phyloP scores from a whole-genome alignment of 768 basidiomycete species.

The Mycena crocata region DNA sequence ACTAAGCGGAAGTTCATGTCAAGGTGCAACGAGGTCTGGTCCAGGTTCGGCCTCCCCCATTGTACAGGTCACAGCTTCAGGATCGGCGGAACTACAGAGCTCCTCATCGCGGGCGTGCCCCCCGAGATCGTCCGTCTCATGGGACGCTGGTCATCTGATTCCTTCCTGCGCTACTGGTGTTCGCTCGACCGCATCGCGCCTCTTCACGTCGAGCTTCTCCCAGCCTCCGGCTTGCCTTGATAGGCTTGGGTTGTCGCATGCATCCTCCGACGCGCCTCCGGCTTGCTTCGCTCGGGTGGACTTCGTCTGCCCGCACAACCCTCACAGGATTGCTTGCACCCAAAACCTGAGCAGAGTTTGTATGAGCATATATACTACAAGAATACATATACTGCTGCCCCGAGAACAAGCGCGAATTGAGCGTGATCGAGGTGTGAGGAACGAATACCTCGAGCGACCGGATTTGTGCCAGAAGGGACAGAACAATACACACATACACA shows the following conservation, averaged over 20 bases:
- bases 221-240: conserved; percentile 62
- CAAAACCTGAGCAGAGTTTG: too few relatives aligned
- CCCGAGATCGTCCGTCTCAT: conserved; percentile 20
- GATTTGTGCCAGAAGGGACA: too few relatives aligned
- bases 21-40: conserved; percentile 33
- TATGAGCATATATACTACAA: too few relatives aligned
- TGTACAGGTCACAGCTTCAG: conserved; percentile 16
- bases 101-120: conserved; percentile 17
- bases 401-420: too few relatives aligned
- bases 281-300: background rate
- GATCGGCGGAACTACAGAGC: too few relatives aligned
- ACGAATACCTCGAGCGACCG: too few relatives aligned
- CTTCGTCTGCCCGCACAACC: background rate
- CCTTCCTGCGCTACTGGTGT: conserved; percentile 42
- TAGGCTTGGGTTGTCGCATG: background rate
- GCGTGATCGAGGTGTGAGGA: too few relatives aligned
- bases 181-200: conserved; percentile 20
- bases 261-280: background rate
- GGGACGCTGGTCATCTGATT: conserved; percentile 30
- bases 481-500: too few relatives aligned
- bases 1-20: conserved; percentile 9
- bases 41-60: background rate
- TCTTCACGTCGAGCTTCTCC: conserved; percentile 34
- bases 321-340: too few relatives aligned
- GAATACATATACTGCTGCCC: too few relatives aligned